These are phyloP conservation scores for Suaeda aralocaspica DNA, from an alignment of 148 eudicot species.

Conservation along the genomic window DNA sequence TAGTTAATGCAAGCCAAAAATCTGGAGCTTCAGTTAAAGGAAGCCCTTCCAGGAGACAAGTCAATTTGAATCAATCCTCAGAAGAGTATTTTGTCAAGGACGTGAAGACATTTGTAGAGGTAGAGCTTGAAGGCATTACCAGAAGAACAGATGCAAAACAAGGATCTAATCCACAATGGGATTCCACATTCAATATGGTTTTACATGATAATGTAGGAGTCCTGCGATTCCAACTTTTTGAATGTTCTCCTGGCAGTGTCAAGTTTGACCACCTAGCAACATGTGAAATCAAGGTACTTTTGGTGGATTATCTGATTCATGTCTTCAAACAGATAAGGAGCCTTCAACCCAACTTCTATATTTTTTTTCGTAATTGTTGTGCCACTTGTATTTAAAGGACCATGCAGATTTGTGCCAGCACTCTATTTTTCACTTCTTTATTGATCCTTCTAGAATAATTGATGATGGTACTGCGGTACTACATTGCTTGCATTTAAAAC, in stretches of 20 bases:
- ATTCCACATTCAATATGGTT: slow-evolving; percentile 79
- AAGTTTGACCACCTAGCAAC: slow-evolving; percentile 72
- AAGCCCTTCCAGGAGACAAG: slow-evolving; percentile 50
- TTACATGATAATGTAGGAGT: slow-evolving; percentile 72
- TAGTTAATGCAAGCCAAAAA: slow-evolving; percentile 61
- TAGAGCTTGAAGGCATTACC: slow-evolving; percentile 82
- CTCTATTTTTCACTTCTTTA: too few relatives aligned
- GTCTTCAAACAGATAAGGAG: slow-evolving; percentile 1
- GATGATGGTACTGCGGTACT: not conserved
- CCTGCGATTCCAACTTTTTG: slow-evolving; percentile 70
- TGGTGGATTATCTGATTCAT: not conserved
- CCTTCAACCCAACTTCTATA: not conserved
- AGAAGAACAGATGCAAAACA: slow-evolving; percentile 62
- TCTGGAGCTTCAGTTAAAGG: slow-evolving; percentile 46
- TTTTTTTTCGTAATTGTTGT: not conserved
- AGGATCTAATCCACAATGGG: slow-evolving; percentile 79
- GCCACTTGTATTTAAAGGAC: too few relatives aligned
- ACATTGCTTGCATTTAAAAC: not conserved
- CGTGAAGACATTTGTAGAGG: slow-evolving; percentile 83
- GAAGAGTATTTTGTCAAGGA: slow-evolving; percentile 45
- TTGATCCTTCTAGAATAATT: not conserved
- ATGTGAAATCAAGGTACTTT: slow-evolving; percentile 88
- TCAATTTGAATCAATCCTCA: slow-evolving; percentile 30
- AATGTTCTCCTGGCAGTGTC: slow-evolving; percentile 66
- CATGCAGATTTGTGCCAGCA: too few relatives aligned